A percentile compares a stretch with the other conserved stretches of the same genome.
These are phyloP conservation scores for Holtermannia corniformis DNA, from an alignment of 768 basidiomycete genomes.

Conservation along the genomic window DNA sequence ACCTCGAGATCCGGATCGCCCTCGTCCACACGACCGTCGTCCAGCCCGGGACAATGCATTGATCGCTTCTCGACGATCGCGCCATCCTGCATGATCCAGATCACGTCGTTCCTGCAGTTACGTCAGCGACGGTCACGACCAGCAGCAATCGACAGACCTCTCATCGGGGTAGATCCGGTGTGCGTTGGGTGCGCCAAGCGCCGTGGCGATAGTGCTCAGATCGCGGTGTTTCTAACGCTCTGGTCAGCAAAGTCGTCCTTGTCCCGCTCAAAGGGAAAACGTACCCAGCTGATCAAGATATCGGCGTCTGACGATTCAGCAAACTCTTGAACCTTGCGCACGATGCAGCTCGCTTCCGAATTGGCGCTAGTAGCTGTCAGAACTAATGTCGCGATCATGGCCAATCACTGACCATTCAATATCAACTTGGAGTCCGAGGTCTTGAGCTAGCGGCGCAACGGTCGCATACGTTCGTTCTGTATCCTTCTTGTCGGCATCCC, in stretches of 20 bases:
- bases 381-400: not conserved
- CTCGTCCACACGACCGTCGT: conserved; percentile 16
- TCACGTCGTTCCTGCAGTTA: conserved; percentile 17
- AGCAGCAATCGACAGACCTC: conserved; percentile 5
- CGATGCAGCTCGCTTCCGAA: conserved; percentile 9
- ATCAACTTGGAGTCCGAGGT: conserved; percentile 12
- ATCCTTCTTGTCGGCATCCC: conserved; percentile 8
- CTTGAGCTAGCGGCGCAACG: conserved; percentile 16
- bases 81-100: conserved; percentile 20
- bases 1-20: conserved; percentile 16
- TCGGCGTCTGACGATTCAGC: conserved; percentile 6
- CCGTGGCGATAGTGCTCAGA: conserved; percentile 16
- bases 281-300: conserved; percentile 19
- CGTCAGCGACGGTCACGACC: not conserved
- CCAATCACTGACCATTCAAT: conserved; percentile 15
- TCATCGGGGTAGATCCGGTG: conserved; percentile 12
- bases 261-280: not conserved
- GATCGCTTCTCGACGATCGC: conserved; percentile 17
- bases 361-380: conserved; percentile 7
- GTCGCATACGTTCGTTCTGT: conserved; percentile 22
- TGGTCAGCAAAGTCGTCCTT: not conserved
- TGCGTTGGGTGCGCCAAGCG: conserved; percentile 18
- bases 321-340: conserved; percentile 5
- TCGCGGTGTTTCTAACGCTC: conserved; percentile 20
- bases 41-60: conserved; percentile 19